Conservation (phyloP, 257 asterid genomes). For the Solanum chaucha region DNA sequence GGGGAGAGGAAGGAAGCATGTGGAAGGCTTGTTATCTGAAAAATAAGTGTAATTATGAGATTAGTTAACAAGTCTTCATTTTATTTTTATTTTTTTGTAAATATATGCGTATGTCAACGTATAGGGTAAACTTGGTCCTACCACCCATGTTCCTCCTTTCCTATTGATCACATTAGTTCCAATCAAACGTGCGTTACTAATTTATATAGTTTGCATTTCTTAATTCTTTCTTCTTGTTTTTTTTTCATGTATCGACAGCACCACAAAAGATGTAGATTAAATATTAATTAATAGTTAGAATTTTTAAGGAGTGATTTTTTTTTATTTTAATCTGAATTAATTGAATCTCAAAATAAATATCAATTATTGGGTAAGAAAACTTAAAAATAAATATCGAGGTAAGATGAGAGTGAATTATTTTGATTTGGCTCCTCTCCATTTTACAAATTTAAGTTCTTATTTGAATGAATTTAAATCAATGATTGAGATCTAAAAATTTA, state of each 20-base stretch:
- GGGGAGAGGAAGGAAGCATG: slow-evolving; percentile 24
- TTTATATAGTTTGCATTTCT: not conserved
- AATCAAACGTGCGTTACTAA: slow-evolving; percentile 22
- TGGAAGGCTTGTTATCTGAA: slow-evolving; percentile 24
- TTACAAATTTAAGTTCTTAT: too few relatives aligned
- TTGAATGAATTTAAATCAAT: too few relatives aligned
- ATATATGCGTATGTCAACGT: slow-evolving; percentile 10
- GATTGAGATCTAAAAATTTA: too few relatives aligned
- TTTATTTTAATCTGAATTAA: not conserved
- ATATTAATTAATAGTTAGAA: not conserved
- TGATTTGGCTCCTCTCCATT: too few relatives aligned
- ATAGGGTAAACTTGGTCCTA: slow-evolving; percentile 31
- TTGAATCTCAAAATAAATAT: too few relatives aligned
- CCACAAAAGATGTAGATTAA: not conserved
- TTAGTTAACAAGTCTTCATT: slow-evolving; percentile 34
- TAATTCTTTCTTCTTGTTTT: too few relatives aligned
- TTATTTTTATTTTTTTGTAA: not conserved
- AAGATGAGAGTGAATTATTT: not conserved
- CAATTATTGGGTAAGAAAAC: not conserved
- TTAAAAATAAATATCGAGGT: not conserved
- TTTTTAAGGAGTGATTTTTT: not conserved
- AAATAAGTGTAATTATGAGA: slow-evolving; percentile 31
- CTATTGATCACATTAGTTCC: slow-evolving; percentile 11
- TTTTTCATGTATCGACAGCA: not conserved
- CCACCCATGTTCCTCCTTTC: slow-evolving; percentile 41